These are phyloP conservation scores for Tetracentron sinense DNA, from an alignment of 164 flowering plant genomes.

Conservation along the genomic window DNA sequence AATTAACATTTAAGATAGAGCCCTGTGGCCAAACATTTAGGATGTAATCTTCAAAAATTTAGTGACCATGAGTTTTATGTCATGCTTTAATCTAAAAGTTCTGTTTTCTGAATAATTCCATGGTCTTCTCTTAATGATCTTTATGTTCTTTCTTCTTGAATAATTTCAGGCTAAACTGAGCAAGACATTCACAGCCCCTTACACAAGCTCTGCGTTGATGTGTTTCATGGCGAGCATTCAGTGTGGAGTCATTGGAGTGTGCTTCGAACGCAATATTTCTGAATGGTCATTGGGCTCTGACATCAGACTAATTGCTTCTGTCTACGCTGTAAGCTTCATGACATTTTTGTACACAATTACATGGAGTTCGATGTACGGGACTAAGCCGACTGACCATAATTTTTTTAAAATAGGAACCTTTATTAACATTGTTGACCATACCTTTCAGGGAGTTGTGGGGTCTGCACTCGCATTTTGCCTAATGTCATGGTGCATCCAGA, in stretches of 20 bases:
- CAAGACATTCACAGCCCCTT: constrained; percentile 38
- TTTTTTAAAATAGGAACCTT: too few relatives aligned
- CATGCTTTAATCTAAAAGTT: too few relatives aligned
- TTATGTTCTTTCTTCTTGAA: background rate
- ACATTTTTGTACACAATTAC: background rate
- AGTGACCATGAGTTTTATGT: too few relatives aligned
- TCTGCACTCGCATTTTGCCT: constrained; percentile 56
- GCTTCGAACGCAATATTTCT: constrained; percentile 27
- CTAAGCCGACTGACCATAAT: too few relatives aligned
- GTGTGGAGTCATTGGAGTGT: constrained; percentile 29
- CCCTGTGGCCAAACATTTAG: too few relatives aligned
- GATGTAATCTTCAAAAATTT: too few relatives aligned
- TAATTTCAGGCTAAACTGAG: constrained; percentile 44
- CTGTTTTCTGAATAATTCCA: too few relatives aligned
- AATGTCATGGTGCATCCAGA: constrained; percentile 61
- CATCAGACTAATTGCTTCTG: constrained; percentile 37
- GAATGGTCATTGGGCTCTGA: constrained; percentile 46
- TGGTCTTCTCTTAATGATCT: too few relatives aligned
- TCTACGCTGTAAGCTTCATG: constrained; percentile 31
- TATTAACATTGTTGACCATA: background rate
- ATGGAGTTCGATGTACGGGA: too few relatives aligned
- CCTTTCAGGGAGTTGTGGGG: constrained; percentile 58
- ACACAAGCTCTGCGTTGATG: constrained; percentile 54
- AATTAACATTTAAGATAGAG: too few relatives aligned
- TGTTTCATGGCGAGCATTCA: constrained; percentile 45